Percentiles rank a stretch among this genome's conserved stretches.
phyloP scores from a whole-genome alignment of 1,284 basidiomycete genomes.

The Heliocybe sulcata region DNA sequence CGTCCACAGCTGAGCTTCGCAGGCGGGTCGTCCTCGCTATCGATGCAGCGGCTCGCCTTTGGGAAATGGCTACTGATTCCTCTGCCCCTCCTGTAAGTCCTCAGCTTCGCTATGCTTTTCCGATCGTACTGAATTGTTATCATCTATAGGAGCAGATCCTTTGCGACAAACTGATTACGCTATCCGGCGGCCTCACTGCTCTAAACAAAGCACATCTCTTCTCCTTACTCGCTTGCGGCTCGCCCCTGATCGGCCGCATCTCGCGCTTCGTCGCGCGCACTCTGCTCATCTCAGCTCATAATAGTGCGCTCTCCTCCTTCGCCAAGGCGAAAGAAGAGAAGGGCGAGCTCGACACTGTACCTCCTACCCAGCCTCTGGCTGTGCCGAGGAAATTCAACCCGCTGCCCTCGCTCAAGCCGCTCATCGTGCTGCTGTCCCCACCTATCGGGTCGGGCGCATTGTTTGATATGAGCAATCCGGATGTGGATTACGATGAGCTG shows the following conservation, averaged over 20 bases:
- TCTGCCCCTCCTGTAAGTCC: conserved; percentile 20
- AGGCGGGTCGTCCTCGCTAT: conserved; percentile 38
- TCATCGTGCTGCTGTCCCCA: conserved; percentile 28
- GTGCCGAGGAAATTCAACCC: background rate
- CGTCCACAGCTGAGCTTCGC: conserved; percentile 33
- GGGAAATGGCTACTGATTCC: background rate
- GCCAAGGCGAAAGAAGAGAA: background rate
- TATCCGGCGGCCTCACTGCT: conserved; percentile 26
- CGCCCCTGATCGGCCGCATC: conserved; percentile 42
- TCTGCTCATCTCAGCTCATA: conserved; percentile 26
- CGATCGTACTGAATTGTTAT: background rate
- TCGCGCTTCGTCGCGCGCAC: conserved; percentile 47
- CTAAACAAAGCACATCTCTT: conserved; percentile 41
- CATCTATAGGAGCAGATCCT: conserved; percentile 37
- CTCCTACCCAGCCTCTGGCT: background rate
- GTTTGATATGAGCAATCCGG: conserved; percentile 37
- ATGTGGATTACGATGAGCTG: conserved; percentile 58
- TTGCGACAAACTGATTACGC: conserved; percentile 33
- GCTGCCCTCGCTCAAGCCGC: background rate
- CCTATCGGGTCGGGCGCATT: conserved; percentile 19
- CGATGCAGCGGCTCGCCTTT: conserved; percentile 32
- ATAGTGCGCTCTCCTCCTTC: background rate
- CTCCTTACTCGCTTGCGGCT: conserved; percentile 43
- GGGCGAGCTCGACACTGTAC: background rate
- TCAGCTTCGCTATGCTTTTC: background rate